These are phyloP conservation scores for Talaromyces marneffei DNA, from an alignment of 2,329 filamentous ascomycete genomes.

Conservation along the genomic window DNA sequence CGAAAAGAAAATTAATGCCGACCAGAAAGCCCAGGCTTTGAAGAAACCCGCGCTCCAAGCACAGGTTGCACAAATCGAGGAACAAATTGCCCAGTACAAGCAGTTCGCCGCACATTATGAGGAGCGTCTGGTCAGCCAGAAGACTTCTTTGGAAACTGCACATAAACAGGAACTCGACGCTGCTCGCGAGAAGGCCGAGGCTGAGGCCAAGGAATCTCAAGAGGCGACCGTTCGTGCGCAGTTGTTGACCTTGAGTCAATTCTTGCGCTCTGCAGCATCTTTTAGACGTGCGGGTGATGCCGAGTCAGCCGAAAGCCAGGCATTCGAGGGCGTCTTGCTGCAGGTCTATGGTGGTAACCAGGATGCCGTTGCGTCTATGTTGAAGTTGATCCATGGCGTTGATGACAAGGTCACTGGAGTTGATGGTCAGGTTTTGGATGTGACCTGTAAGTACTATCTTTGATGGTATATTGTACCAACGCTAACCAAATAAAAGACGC, in stretches of 20 bases:
- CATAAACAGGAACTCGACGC: constrained; percentile 54
- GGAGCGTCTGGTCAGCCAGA: constrained; percentile 50
- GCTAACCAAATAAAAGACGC: constrained; percentile 35
- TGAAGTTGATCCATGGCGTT: constrained; percentile 56
- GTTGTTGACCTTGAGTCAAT: constrained; percentile 55
- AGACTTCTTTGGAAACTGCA: constrained; percentile 49
- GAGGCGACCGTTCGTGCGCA: constrained; percentile 49
- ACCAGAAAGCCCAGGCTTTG: constrained; percentile 58
- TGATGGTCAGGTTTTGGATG: constrained; percentile 48
- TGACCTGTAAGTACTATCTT: constrained; percentile 50
- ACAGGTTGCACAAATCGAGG: constrained; percentile 52
- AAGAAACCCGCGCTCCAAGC: constrained; percentile 59
- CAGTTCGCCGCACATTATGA: constrained; percentile 56
- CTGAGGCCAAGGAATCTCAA: constrained; percentile 44
- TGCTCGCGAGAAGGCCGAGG: constrained; percentile 45
- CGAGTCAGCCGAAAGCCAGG: constrained; percentile 52
- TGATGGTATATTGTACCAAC: not conserved
- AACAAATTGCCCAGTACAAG: constrained; percentile 56
- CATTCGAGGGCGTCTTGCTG: constrained; percentile 59
- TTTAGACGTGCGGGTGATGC: constrained; percentile 56
- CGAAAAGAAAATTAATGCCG: constrained; percentile 58
- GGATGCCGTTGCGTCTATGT: constrained; percentile 52
- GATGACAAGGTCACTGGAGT: constrained; percentile 54
- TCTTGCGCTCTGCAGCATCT: constrained; percentile 57
- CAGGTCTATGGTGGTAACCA: constrained; percentile 59